Evolutionary conservation across 306 rosid species (phyloP), one percentile per base, ranked within the genome.

Genomic region (Sicyos baderoa): DNA sequence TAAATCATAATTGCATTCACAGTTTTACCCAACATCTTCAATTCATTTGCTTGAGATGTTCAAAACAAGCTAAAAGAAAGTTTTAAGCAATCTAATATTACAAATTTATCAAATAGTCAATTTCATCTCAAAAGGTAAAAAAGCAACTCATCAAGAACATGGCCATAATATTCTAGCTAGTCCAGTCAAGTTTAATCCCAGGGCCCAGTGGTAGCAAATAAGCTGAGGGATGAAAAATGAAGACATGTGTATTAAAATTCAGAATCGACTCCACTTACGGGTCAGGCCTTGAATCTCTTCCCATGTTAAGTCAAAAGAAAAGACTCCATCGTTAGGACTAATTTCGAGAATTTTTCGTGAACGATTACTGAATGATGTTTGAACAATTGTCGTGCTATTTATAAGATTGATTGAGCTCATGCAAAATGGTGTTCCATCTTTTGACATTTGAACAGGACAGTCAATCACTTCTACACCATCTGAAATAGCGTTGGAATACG

Each of bases 401-500:
- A 88, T 74, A 59, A 93, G 97, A 84, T 93, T 86, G 40, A 86
- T 80, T 72, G 86, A 76, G 83, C 82, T 88, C 53, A 68, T 74
- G 81, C 97, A 94, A 80, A 94, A 83, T 68, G 88, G 96, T 57
- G 7, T 80, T 68, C 97, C 87, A 17, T 90, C 99, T 79, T 84
- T 82, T 8, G 97, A 72, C 12, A 90, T 71, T 84, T 86, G 97
- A 77, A 94, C 99, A 17, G 90, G 94, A 78, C 95, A 94, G 77
- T 94, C 96, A 17, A 94, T 84, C 71, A 94, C 77, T 52, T 85
- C 96, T 54, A 71, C 96, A 60, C 89, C 91, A 83, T 90, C 89
- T 19, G n/a, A 52, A 66, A 94, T 85, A 75, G 99, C 99, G 6
- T 79, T 56, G 0, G 7, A 6, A 68, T 90, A 87, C 6, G 97